Conservation (phyloP, 108 stramenopile species). For the Phaeodactylum tricornutum region DNA sequence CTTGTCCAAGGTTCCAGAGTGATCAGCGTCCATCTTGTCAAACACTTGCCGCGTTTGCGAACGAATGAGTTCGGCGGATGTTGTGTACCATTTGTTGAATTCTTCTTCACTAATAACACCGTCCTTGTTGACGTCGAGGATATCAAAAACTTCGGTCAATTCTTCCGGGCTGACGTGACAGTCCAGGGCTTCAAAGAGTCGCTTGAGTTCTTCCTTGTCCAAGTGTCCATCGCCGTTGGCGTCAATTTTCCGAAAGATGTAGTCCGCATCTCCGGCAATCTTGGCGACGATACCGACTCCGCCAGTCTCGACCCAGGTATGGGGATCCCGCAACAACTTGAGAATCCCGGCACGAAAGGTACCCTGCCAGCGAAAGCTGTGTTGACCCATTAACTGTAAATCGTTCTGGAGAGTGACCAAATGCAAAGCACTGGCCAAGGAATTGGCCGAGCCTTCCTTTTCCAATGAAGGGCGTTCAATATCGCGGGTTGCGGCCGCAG, state of each 20-base stretch:
- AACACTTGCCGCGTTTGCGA: conserved; percentile 41
- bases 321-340: conserved; percentile 50
- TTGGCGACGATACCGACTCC: conserved; percentile 67
- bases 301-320: conserved; percentile 51
- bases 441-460: too few species aligned
- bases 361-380: conserved; percentile 39
- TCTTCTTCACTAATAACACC: conserved; percentile 52
- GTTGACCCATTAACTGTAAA: too few species aligned
- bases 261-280: conserved; percentile 61
- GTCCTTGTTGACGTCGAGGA: conserved; percentile 50
- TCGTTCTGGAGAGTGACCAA: too few species aligned
- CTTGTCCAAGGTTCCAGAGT: conserved; percentile 52
- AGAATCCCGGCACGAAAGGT: conserved; percentile 72
- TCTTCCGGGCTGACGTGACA: conserved; percentile 32
- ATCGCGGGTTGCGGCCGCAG: too few species aligned
- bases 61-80: conserved; percentile 47
- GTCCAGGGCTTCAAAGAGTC: conserved; percentile 48
- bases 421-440: too few species aligned
- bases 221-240: conserved; percentile 51
- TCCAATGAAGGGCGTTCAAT: too few species aligned
- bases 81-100: conserved; percentile 67
- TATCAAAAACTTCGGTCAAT: conserved; percentile 39
- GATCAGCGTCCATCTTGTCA: conserved; percentile 57
- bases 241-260: conserved; percentile 58
- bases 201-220: conserved; percentile 52